A percentile compares a stretch with the other conserved stretches of the same genome.
Evolutionary conservation across 2,329 filamentous ascomycete genomes (phyloP).

Genomic region (Penicillium hesseltinei): DNA sequence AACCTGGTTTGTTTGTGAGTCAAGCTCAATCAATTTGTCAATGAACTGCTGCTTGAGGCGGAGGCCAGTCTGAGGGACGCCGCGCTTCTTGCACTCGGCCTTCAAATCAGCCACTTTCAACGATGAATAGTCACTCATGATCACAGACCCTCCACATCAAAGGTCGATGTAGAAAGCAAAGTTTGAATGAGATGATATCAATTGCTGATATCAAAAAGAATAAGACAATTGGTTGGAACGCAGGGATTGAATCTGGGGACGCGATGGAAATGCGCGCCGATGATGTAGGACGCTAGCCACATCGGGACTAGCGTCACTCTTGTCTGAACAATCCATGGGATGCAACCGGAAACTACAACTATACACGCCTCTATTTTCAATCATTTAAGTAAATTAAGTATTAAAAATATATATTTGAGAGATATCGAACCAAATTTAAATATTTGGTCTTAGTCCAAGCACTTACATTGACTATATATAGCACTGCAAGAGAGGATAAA

Average conservation of each 20-base stretch:
- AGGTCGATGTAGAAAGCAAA: background rate
- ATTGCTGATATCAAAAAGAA: background rate
- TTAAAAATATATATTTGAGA: no score
- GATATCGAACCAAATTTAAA: rapidly evolving
- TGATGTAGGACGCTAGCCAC: slow-evolving; percentile 21
- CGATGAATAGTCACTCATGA: slow-evolving; percentile 55
- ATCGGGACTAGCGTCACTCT: slow-evolving; percentile 13
- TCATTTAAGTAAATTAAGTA: background rate
- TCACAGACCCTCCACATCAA: slow-evolving; percentile 16
- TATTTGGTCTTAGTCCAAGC: background rate
- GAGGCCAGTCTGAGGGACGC: slow-evolving; percentile 67
- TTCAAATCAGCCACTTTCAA: slow-evolving; percentile 74
- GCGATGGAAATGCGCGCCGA: slow-evolving; percentile 23
- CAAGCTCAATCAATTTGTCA: slow-evolving; percentile 56
- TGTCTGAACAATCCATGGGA: background rate
- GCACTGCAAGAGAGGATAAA: background rate
- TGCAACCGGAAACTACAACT: background rate
- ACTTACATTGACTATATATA: background rate
- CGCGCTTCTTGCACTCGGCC: slow-evolving; percentile 69
- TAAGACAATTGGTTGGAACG: slow-evolving; percentile 1
- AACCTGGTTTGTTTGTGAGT: slow-evolving; percentile 33
- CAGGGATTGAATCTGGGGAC: slow-evolving; percentile 21
- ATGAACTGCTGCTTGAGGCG: slow-evolving; percentile 66
- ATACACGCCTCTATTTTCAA: background rate
- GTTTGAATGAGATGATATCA: background rate